Conservation (phyloP, 2,329 filamentous ascomycete species). For the Colletotrichum sublineola region DNA sequence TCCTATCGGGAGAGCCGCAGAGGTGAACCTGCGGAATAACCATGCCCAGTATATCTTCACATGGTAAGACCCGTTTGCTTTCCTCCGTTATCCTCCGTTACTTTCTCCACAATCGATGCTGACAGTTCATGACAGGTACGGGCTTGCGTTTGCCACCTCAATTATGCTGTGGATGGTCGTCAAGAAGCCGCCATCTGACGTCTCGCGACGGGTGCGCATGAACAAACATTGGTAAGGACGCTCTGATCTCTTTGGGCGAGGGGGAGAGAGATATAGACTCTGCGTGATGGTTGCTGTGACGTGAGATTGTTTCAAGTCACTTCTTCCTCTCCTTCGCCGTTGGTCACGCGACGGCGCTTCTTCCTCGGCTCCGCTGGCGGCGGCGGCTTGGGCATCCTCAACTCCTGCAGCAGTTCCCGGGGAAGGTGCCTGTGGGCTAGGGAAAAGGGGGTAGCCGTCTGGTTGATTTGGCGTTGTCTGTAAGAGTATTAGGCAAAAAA, state of each 20-base stretch:
- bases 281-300: conserved; percentile 13
- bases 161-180: conserved; percentile 98
- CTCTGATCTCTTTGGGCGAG: neutral
- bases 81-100: neutral
- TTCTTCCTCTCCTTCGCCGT: conserved; percentile 39
- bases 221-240: conserved; percentile 77
- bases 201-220: conserved; percentile 80
- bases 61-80: conserved; percentile 71
- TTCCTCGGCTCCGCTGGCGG: conserved; percentile 66
- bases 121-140: conserved; percentile 74
- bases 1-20: conserved; percentile 87
- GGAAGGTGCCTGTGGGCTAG: conserved; percentile 88
- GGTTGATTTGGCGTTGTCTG: conserved; percentile 83
- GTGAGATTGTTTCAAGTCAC: conserved; percentile 17
- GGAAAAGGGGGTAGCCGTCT: conserved; percentile 82
- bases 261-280: conserved; percentile 38
- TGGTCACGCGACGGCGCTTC: conserved; percentile 51
- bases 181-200: conserved; percentile 83
- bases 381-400: conserved; percentile 72
- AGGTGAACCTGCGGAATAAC: conserved; percentile 95
- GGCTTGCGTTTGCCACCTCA: conserved; percentile 84
- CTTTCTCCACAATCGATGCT: conserved; percentile 9
- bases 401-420: conserved; percentile 83
- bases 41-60: conserved; percentile 99
- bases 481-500: conserved; percentile 46